These are phyloP conservation scores for Capsicum baccatum DNA, from an alignment of 257 asterid species.

Conservation along the genomic window DNA sequence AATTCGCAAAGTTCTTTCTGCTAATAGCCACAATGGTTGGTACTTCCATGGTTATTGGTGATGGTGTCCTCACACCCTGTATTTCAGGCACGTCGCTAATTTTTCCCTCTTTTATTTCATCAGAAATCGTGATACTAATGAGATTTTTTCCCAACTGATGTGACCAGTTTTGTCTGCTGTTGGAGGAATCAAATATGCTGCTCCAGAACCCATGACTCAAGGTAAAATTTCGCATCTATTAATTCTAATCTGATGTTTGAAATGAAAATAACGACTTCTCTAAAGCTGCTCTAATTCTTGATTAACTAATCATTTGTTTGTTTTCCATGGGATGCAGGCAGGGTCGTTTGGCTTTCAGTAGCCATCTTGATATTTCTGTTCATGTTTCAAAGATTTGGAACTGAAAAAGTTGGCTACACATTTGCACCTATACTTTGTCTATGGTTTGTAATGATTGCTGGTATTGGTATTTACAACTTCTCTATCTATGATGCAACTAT, in stretches of 20 bases:
- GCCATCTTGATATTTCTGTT: slow-evolving; percentile 59
- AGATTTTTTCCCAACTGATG: background rate
- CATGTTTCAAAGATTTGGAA: slow-evolving; percentile 67
- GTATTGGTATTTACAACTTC: slow-evolving; percentile 65
- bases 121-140: background rate
- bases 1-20: slow-evolving; percentile 40
- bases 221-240: slow-evolving; percentile 4
- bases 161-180: background rate
- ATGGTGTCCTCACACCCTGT: slow-evolving; percentile 78
- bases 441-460: slow-evolving; percentile 59
- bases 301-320: background rate
- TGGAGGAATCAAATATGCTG: slow-evolving; percentile 7
- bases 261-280: background rate
- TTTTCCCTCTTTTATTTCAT: background rate
- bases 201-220: background rate
- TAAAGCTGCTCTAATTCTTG: background rate
- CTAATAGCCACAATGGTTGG: slow-evolving; percentile 67
- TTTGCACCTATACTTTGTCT: slow-evolving; percentile 66
- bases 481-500: slow-evolving; percentile 49
- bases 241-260: too few relatives aligned
- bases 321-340: slow-evolving; percentile 44
- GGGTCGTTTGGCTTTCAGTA: slow-evolving; percentile 50
- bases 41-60: slow-evolving; percentile 90
- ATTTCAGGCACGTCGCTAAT: slow-evolving; percentile 54
- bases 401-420: slow-evolving; percentile 70